Conservation (phyloP, 306 rosid species). For the Ormosia emarginata region DNA sequence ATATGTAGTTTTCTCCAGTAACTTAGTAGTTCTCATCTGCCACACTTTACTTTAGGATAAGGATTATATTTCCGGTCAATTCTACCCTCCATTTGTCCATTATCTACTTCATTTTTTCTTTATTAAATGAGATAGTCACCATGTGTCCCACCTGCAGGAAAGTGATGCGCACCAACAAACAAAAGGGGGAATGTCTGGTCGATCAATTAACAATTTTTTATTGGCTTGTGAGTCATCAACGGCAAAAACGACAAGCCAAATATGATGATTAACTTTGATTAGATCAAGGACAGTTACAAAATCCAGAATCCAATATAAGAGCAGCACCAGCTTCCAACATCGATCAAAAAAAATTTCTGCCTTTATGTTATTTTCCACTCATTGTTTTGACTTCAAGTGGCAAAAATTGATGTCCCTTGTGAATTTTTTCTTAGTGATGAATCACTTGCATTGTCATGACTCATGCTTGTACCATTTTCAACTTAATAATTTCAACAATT, state of each 20-base stretch:
- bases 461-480: not conserved
- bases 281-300: slow-evolving; percentile 13
- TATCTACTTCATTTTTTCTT: slow-evolving; percentile 16
- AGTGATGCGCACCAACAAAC: slow-evolving; percentile 36
- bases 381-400: slow-evolving; percentile 24
- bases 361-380: not conserved
- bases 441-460: not conserved
- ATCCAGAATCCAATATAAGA: slow-evolving; percentile 5
- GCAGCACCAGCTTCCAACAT: slow-evolving; percentile 9
- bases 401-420: not conserved
- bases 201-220: slow-evolving; percentile 21
- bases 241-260: slow-evolving; percentile 11
- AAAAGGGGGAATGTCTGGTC: not conserved
- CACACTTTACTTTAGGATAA: slow-evolving; percentile 33
- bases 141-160: slow-evolving; percentile 40
- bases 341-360: not conserved
- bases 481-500: not conserved
- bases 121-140: slow-evolving; percentile 24
- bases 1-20: slow-evolving; percentile 11
- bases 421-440: not conserved
- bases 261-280: slow-evolving; percentile 11
- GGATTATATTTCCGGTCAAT: slow-evolving; percentile 26
- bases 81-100: slow-evolving; percentile 28
- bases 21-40: slow-evolving; percentile 6
- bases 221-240: slow-evolving; percentile 55